These are phyloP conservation scores for Ascochyta viciae-villosae DNA, from an alignment of 2,329 filamentous ascomycete genomes.

Conservation along the genomic window DNA sequence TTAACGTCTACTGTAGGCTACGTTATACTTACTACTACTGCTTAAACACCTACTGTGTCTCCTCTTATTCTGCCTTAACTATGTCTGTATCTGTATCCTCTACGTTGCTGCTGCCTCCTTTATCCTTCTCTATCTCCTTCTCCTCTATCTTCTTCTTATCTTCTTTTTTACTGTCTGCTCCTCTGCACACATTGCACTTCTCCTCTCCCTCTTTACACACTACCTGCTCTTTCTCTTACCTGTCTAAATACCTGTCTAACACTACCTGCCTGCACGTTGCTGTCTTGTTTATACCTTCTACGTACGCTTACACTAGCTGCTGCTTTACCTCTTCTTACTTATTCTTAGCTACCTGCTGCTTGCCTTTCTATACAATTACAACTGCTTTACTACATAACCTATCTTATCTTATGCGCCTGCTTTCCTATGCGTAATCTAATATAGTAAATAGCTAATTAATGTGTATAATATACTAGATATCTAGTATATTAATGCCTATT, in stretches of 20 bases:
- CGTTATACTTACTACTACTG: slow-evolving; percentile 5
- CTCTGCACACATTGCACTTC: slow-evolving; percentile 10
- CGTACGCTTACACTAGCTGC: slow-evolving; percentile 1
- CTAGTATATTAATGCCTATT: slow-evolving; percentile 14
- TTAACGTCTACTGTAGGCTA: slow-evolving; percentile 6
- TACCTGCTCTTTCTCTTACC: slow-evolving; percentile 5
- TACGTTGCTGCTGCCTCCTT: neutral
- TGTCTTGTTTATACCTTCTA: slow-evolving; percentile 6
- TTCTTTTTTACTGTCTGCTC: neutral
- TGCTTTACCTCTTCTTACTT: slow-evolving; percentile 5
- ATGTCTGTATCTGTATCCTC: slow-evolving; percentile 4
- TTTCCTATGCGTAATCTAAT: neutral
- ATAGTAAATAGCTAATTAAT: neutral
- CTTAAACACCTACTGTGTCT: slow-evolving; percentile 8
- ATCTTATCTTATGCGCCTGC: neutral
- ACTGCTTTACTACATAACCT: neutral
- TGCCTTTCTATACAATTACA: neutral
- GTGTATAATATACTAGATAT: neutral
- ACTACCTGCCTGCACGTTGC: slow-evolving; percentile 7
- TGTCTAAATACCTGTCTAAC: slow-evolving; percentile 18
- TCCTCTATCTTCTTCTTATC: slow-evolving; percentile 3
- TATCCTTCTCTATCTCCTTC: neutral
- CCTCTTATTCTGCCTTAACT: slow-evolving; percentile 4
- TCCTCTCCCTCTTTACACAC: slow-evolving; percentile 15
- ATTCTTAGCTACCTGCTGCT: slow-evolving; percentile 1